Percentiles rank a stretch among this genome's conserved stretches.
Evolutionary conservation across 352 stramenopile species (phyloP).

Genomic region (Globisporangium cederbergense): DNA sequence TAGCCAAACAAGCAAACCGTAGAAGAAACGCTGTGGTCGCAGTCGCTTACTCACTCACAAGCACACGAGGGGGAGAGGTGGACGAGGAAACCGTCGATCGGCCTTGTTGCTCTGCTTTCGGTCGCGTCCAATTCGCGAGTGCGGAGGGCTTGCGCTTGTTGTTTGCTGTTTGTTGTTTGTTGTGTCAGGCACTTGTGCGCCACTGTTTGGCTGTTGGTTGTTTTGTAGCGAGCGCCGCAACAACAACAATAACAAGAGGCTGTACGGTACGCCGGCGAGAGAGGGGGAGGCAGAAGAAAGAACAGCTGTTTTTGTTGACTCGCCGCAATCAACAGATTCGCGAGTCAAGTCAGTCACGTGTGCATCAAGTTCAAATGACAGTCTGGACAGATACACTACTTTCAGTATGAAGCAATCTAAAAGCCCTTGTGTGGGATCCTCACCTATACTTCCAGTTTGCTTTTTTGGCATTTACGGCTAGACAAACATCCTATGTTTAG

Average conservation of each 20-base stretch:
- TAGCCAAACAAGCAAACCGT: slow-evolving; percentile 3
- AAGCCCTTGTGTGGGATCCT: too few relatives aligned
- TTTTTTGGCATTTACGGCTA: too few relatives aligned
- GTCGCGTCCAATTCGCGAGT: not conserved
- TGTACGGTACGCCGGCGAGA: not conserved
- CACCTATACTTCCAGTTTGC: too few relatives aligned
- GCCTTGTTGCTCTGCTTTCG: not conserved
- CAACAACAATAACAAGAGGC: not conserved
- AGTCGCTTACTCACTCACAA: not conserved
- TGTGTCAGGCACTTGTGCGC: not conserved
- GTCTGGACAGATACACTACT: too few relatives aligned
- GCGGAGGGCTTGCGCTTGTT: not conserved
- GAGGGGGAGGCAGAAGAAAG: not conserved
- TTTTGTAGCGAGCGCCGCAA: not conserved
- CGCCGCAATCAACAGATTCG: not conserved
- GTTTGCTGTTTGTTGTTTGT: not conserved
- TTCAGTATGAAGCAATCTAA: too few relatives aligned
- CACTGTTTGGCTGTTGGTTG: not conserved
- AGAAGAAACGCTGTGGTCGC: not conserved
- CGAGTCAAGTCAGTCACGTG: not conserved
- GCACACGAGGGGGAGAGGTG: not conserved
- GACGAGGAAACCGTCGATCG: not conserved
- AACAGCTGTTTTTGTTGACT: not conserved
- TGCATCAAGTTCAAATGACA: not conserved
- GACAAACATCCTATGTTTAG: too few relatives aligned